phyloP scores from a whole-genome alignment of 129 eudicot genomes.

The Daucus carota region DH1_v3.0 NC_030382.2:59106001-59106500 shows the following conservation, averaged over 20 bases:
- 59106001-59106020: too few relatives aligned
- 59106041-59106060: too few relatives aligned
- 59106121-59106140: neutral
- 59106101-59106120: neutral
- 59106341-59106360: neutral
- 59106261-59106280: neutral
- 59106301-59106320: neutral
- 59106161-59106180: neutral
- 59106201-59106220: neutral
- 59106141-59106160: neutral
- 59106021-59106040: too few relatives aligned
- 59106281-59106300: neutral
- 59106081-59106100: neutral
- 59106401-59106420: neutral
- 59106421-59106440: neutral
- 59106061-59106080: too few relatives aligned
- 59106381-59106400: neutral
- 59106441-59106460: neutral
- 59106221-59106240: constrained; percentile 9
- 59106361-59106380: neutral
- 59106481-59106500: too few relatives aligned
- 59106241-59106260: neutral
- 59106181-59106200: neutral
- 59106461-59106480: neutral
- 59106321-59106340: neutral